A percentile compares a stretch with the other conserved stretches of the same genome.
phyloP scores from a whole-genome alignment of 2,329 filamentous ascomycete genomes.

The Rasamsonia emersonii region DNA sequence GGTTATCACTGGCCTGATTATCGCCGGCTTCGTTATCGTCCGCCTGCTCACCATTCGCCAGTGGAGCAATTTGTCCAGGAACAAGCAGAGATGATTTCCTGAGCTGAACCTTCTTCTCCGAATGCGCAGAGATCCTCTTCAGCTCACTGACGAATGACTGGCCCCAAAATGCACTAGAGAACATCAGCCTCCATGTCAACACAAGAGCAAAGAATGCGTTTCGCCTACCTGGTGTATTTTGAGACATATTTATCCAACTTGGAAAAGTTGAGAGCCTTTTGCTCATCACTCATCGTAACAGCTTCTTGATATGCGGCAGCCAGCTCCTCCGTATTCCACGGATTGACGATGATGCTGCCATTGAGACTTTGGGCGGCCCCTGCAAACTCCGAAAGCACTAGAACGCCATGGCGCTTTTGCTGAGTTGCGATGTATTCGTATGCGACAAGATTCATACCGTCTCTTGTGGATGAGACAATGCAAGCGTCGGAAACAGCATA shows the following conservation, averaged over 20 bases:
- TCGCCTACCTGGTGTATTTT: slow-evolving; percentile 69
- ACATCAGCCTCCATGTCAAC: too few relatives aligned
- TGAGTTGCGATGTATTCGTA: slow-evolving; percentile 96
- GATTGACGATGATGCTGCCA: slow-evolving; percentile 84
- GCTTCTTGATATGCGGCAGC: slow-evolving; percentile 84
- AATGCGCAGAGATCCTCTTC: slow-evolving; percentile 44
- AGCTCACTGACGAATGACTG: slow-evolving; percentile 83
- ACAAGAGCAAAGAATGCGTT: slow-evolving; percentile 1
- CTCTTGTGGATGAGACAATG: slow-evolving; percentile 79
- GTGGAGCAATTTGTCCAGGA: too few relatives aligned
- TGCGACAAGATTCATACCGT: slow-evolving; percentile 94
- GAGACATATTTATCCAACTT: slow-evolving; percentile 89
- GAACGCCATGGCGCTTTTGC: slow-evolving; percentile 73
- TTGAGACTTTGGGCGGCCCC: slow-evolving; percentile 88
- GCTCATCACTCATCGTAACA: slow-evolving; percentile 85
- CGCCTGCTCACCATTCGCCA: too few relatives aligned
- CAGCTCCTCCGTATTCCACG: slow-evolving; percentile 95
- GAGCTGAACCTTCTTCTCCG: slow-evolving; percentile 26
- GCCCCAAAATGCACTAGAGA: slow-evolving; percentile 72
- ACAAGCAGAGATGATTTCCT: slow-evolving; percentile 16
- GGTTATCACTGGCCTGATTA: too few relatives aligned
- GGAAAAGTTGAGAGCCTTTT: slow-evolving; percentile 71
- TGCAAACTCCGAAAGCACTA: slow-evolving; percentile 91
- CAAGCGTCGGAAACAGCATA: slow-evolving; percentile 86
- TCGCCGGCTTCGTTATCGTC: too few relatives aligned